A percentile compares a stretch with the other conserved stretches of the same genome.
Conservation (phyloP, 1,139 yeast species). For the Lodderomyces parapsilosis region DNA sequence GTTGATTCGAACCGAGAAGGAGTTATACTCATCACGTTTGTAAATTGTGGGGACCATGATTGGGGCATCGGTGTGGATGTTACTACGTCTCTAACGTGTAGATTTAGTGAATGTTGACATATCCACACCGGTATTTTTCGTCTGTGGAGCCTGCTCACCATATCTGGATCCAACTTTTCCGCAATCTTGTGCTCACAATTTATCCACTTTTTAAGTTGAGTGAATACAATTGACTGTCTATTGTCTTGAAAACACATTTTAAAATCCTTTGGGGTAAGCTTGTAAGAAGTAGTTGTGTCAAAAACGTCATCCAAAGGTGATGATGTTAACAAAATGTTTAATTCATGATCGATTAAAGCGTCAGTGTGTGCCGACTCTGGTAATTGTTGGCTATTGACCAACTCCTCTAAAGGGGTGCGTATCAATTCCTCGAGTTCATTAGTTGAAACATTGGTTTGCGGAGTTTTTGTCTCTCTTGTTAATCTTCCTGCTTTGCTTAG, state of each 20-base stretch:
- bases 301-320: constrained; percentile 23
- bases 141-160: constrained; percentile 4
- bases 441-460: constrained; percentile 9
- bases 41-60: constrained; percentile 8
- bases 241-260: constrained; percentile 12
- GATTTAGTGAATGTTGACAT: constrained; percentile 14
- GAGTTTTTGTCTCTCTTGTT: constrained; percentile 15
- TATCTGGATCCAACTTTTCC: not conserved
- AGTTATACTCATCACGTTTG: constrained; percentile 19
- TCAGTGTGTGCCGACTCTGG: constrained; percentile 19
- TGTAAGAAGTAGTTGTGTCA: constrained; percentile 7
- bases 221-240: constrained; percentile 1
- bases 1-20: constrained; percentile 31
- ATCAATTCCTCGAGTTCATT: constrained; percentile 22
- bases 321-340: constrained; percentile 25
- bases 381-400: constrained; percentile 15
- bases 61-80: constrained; percentile 18
- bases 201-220: constrained; percentile 3
- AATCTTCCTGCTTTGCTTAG: constrained; percentile 21
- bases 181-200: not conserved
- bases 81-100: constrained; percentile 8
- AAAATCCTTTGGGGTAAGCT: constrained; percentile 14
- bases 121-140: constrained; percentile 14
- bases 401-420: constrained; percentile 26
- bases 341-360: constrained; percentile 26